Evolutionary conservation across 768 basidiomycete genomes (phyloP).

Genomic region (Lepiota subincarnata): DNA sequence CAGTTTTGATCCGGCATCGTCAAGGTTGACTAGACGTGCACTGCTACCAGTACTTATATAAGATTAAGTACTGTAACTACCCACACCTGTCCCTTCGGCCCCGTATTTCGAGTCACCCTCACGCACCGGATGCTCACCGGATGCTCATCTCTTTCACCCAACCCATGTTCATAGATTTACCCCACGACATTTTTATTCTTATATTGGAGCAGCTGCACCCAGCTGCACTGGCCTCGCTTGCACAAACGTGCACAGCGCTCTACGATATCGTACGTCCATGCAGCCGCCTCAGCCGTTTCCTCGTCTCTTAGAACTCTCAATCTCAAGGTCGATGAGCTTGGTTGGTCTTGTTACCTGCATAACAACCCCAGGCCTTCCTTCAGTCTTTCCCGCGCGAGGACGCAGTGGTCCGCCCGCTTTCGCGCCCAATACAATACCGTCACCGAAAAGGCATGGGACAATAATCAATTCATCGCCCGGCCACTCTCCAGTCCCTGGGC

Average conservation of each 20-base stretch:
- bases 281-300: background rate
- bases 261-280: conserved; percentile 39
- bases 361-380: conserved; percentile 50
- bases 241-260: conserved; percentile 35
- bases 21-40: no score
- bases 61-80: no score
- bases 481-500: conserved; percentile 60
- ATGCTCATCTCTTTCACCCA: background rate
- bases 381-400: conserved; percentile 42
- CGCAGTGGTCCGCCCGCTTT: conserved; percentile 38
- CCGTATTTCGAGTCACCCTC: no score
- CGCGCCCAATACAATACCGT: conserved; percentile 50
- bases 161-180: conserved; percentile 33
- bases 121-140: no score
- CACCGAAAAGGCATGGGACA: conserved; percentile 51
- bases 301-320: background rate
- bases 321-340: conserved; percentile 53
- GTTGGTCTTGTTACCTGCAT: conserved; percentile 53
- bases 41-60: no score
- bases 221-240: conserved; percentile 38
- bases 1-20: no score
- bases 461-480: conserved; percentile 51
- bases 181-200: conserved; percentile 53
- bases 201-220: conserved; percentile 43
- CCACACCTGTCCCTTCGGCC: no score